Conservation (phyloP, 1,139 yeast species). For the Candida albicans region DNA sequence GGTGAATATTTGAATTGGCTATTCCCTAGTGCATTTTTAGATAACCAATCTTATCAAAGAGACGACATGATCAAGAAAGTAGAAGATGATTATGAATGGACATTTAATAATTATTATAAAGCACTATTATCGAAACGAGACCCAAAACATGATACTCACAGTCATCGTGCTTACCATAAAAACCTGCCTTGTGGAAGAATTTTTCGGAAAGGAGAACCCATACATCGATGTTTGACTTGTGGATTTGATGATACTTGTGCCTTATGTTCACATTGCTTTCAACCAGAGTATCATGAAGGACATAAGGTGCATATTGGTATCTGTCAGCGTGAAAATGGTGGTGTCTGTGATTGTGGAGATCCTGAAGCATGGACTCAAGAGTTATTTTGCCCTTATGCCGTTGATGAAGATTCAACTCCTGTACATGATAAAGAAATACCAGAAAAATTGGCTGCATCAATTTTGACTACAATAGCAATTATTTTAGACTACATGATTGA, state of each 20-base stretch:
- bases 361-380: slow-evolving; percentile 57
- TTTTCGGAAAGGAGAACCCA: slow-evolving; percentile 82
- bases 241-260: slow-evolving; percentile 87
- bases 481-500: slow-evolving; percentile 77
- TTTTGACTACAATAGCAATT: slow-evolving; percentile 48
- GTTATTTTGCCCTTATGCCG: slow-evolving; percentile 35
- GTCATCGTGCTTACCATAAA: slow-evolving; percentile 53
- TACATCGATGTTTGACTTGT: slow-evolving; percentile 80
- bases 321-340: slow-evolving; percentile 81
- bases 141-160: slow-evolving; percentile 24
- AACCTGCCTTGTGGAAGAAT: slow-evolving; percentile 76
- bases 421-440: slow-evolving; percentile 28
- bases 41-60: slow-evolving; percentile 5
- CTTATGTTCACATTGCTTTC: slow-evolving; percentile 75
- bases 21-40: slow-evolving; percentile 40
- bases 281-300: slow-evolving; percentile 66
- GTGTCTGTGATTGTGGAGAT: slow-evolving; percentile 73
- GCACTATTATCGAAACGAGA: slow-evolving; percentile 21
- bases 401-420: slow-evolving; percentile 15
- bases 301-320: slow-evolving; percentile 76
- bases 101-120: slow-evolving; percentile 32
- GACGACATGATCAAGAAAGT: slow-evolving; percentile 21
- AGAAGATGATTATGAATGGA: slow-evolving; percentile 40
- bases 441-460: slow-evolving; percentile 30
- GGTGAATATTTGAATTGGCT: slow-evolving; percentile 52